Base-by-base conservation (phyloP, 2,329 filamentous ascomycete genomes). In the Pestalotiopsis sp. region DNA sequence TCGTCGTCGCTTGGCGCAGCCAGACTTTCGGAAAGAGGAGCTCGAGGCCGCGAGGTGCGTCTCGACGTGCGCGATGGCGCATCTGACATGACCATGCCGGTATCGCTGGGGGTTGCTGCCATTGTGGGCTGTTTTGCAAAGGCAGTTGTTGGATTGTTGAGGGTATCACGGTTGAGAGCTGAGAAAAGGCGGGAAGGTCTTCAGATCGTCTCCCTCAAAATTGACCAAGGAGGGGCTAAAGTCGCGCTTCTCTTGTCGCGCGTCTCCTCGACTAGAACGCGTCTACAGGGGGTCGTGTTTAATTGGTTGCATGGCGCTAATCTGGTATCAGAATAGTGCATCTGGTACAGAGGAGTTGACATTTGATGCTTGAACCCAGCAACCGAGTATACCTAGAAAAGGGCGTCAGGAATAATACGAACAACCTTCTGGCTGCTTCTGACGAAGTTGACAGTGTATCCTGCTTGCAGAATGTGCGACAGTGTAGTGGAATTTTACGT, bases 1-100 rank as follows among this genome's bases (percentile, higher is more conserved):
- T 88, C 88, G 68, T 90, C 88, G 68, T 91, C 89, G 71, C 88
- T 90, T n/a, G 84, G 83, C 0, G 85, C 86, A 66, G 85, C 88
- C 70, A 86, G 75, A 70, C 86, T 90, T 78, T 91, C 89, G 4
- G 89, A 91, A 1, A 88, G 89, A n/a, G 88, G 89, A 0, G 83
- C 87, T 72, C 86, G 81, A 31, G 88, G 87, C 49, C 87, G 83
- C 9, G 64, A 66, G 17, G 13, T 59, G 7, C 52, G 27, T 45
- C 64, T 59, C 17, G 27, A 20, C 11, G 41, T 59, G 17, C 64
- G 64, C 64, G 64, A 66, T 41, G 56, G 52, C 14, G 83, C 82
- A 74, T 90, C 87, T 70, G 88, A 90, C 85, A 89, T 89, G 74
- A 84, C 78, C 74, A 84, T 83, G 73, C 86, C 87, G 77, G 82